Conservation (phyloP, 176 grass and related monocot genomes). For the Bromus sterilis region DNA sequence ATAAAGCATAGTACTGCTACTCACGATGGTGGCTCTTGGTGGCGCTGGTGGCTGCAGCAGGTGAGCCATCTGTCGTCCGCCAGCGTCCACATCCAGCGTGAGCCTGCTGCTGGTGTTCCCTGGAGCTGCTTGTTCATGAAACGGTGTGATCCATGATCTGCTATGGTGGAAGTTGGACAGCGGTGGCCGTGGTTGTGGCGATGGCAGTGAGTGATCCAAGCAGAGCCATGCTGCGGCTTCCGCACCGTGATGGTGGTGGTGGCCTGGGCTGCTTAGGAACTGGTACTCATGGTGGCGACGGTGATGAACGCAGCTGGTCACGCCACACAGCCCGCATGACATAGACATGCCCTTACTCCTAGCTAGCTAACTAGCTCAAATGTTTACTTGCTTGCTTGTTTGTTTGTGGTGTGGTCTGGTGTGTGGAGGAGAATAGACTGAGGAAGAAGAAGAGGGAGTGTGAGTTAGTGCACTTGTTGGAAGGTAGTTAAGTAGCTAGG, state of each 20-base stretch:
- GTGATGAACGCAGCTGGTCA: background rate
- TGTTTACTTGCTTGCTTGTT: background rate
- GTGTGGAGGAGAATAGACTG: no score
- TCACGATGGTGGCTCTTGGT: conserved; percentile 13
- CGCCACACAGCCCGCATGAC: conserved; percentile 3
- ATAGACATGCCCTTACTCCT: no score
- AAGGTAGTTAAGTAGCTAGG: no score
- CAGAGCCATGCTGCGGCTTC: no score
- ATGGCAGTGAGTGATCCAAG: no score
- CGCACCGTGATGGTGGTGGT: background rate
- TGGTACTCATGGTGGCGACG: conserved; percentile 24
- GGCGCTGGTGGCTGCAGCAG: background rate
- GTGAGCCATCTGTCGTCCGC: background rate
- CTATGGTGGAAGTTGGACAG: background rate
- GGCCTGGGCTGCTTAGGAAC: background rate
- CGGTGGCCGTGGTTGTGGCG: no score
- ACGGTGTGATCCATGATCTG: background rate
- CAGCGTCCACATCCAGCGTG: background rate
- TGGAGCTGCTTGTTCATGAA: background rate
- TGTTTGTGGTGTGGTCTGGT: no score
- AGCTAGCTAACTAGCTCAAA: background rate
- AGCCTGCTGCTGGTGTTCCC: background rate
- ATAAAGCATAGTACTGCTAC: background rate
- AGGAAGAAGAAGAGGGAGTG: no score
- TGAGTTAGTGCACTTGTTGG: no score